Evolutionary conservation across 345 rosid genomes (phyloP), one percentile per base, ranked within the genome.

Genomic region (Brassica napus): DNA sequence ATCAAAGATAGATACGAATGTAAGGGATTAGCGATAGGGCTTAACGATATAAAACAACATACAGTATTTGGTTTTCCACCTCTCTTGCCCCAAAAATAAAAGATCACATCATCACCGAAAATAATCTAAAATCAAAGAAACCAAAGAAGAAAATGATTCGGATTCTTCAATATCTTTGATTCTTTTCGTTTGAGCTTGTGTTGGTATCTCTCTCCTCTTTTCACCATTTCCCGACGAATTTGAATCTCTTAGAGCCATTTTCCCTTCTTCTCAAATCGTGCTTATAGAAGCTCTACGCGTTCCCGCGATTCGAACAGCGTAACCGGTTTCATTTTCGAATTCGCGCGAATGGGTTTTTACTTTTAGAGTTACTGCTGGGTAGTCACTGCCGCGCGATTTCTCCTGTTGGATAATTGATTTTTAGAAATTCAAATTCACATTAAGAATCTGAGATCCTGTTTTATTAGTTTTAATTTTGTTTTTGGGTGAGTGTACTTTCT

Each of bases 1-100:
- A 71, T 21, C 0, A 15, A 55, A 24, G 58, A 75, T 55, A 23
- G 64, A 77, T 77, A 77, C 49, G 52, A 37, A 8, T 37, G 44
- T 8, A 5, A 37, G 10, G 42, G 54, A 54, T 65, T 65, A 74
- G 24, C 12, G 60, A 62, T 28, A 44, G 11, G 57, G 37, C 32
- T 68, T 44, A 59, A 42, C 73, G 49, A 76, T 59, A 42, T 8
- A 75, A 75, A 15, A 76, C 67, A 58, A 7, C 55, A 4, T 47
- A 37, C 8, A 6, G 8, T 34, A 42, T 11, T 15, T 57, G 4
- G 35, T 37, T 66, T 32, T 5, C 63, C 7, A 65, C 64, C 68
- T 67, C 75, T 49, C 75, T 77, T 69, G 8, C 64, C 63, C 3
- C 21, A 8, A 44, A 2, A 9, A 4, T 3, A 47, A 47, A 47